Evolutionary conservation across 2,329 filamentous ascomycete genomes (phyloP).

Genomic region (Aspergillus sp.): DNA sequence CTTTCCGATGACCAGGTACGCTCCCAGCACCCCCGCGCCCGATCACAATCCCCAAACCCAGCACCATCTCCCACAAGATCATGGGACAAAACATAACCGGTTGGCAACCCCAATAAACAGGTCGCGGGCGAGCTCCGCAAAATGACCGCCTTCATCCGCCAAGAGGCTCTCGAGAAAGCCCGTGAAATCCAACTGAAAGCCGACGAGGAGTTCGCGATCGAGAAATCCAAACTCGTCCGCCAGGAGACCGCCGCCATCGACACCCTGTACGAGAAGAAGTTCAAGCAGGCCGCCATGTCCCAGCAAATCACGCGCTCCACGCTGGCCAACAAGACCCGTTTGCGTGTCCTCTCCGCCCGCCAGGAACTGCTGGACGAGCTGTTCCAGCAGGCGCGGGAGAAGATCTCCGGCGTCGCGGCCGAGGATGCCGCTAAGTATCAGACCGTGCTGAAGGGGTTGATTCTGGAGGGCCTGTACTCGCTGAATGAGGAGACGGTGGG

Average conservation of each 20-base stretch:
- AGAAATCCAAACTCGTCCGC: constrained; percentile 97
- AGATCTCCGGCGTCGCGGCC: constrained; percentile 65
- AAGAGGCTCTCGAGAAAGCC: constrained; percentile 95
- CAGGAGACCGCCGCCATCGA: constrained; percentile 94
- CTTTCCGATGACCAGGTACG: constrained; percentile 95
- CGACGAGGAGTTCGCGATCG: constrained; percentile 97
- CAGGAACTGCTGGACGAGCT: constrained; percentile 89
- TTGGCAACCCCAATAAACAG: constrained; percentile 46
- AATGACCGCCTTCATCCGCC: constrained; percentile 99
- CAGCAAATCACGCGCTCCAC: constrained; percentile 98
- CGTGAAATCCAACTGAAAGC: constrained; percentile 97
- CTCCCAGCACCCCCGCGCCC: background rate
- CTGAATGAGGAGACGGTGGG: constrained; percentile 76
- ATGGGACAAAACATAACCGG: background rate
- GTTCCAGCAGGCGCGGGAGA: constrained; percentile 76
- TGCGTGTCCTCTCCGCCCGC: constrained; percentile 80
- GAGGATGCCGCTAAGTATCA: constrained; percentile 63
- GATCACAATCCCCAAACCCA: background rate
- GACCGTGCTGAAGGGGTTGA: constrained; percentile 71
- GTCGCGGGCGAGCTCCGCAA: constrained; percentile 98
- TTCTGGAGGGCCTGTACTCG: constrained; percentile 88
- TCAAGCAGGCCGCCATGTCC: constrained; percentile 97
- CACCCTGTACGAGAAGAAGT: constrained; percentile 93
- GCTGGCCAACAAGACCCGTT: constrained; percentile 90
- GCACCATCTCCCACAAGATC: constrained; percentile 20